Percentiles rank a stretch among this genome's conserved stretches.
phyloP scores from a whole-genome alignment of 179 eudicot genomes.

The Actinidia polygama region DNA sequence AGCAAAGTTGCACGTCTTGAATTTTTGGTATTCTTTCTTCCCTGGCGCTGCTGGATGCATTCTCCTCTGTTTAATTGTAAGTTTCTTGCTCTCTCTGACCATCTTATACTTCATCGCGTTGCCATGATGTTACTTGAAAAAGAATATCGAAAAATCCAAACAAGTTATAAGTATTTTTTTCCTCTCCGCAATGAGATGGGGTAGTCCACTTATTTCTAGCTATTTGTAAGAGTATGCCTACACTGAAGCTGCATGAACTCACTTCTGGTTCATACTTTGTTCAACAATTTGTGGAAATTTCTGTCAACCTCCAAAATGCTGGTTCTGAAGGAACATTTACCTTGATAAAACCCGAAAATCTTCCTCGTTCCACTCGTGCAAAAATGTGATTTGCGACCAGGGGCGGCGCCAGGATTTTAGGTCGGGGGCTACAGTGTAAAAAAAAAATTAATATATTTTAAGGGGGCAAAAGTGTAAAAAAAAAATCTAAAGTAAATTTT shows the following conservation, averaged over 20 bases:
- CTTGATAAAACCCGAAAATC: too few relatives aligned
- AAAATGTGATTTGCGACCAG: too few relatives aligned
- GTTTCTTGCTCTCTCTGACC: slow-evolving; percentile 26
- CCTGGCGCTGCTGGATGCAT: slow-evolving; percentile 94
- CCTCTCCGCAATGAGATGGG: slow-evolving; percentile 1
- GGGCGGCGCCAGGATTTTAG: too few relatives aligned
- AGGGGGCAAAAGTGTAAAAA: too few relatives aligned
- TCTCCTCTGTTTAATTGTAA: slow-evolving; percentile 75
- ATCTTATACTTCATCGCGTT: neutral
- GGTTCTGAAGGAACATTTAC: too few relatives aligned
- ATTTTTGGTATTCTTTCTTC: slow-evolving; percentile 85
- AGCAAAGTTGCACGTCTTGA: slow-evolving; percentile 73
- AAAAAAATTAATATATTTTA: too few relatives aligned
- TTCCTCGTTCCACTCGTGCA: too few relatives aligned
- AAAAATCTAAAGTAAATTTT: too few relatives aligned
- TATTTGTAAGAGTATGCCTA: neutral
- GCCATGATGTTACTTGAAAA: neutral
- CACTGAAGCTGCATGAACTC: neutral
- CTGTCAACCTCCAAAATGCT: neutral
- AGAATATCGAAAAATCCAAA: neutral
- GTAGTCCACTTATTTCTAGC: neutral
- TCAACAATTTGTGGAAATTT: neutral
- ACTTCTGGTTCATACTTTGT: neutral
- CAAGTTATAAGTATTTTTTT: neutral
- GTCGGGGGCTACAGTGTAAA: too few relatives aligned